Percentiles rank a stretch among this genome's conserved stretches.
These are phyloP conservation scores for Corrigiola litoralis DNA, from an alignment of 179 eudicot genomes.

Conservation along the genomic window DNA sequence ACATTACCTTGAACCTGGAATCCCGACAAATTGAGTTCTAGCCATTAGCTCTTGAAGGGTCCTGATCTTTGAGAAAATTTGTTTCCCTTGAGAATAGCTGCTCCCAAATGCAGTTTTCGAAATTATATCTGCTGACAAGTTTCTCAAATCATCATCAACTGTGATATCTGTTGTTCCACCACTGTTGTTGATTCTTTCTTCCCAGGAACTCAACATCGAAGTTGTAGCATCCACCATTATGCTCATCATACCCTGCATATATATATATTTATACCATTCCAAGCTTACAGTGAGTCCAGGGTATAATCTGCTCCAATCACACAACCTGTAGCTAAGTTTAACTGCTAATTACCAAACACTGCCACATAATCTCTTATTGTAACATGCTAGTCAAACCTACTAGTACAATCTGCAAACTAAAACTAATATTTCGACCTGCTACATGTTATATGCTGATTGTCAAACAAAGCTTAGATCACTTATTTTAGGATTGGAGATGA, in stretches of 20 bases:
- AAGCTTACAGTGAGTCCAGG: no score
- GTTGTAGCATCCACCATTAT: conserved; percentile 63
- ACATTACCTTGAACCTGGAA: conserved; percentile 51
- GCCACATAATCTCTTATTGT: no score
- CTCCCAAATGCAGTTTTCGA: conserved; percentile 82
- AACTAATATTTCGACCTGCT: no score
- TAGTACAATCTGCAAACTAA: no score
- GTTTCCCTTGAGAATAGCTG: conserved; percentile 60
- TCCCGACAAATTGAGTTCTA: conserved; percentile 44
- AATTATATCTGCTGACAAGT: conserved; percentile 65
- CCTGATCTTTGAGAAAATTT: conserved; percentile 70
- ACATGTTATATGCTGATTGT: no score
- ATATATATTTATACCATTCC: background rate
- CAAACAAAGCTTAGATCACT: no score
- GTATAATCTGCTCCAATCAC: no score
- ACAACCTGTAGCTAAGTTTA: no score
- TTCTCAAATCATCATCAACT: conserved; percentile 64
- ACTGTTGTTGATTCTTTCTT: conserved; percentile 42
- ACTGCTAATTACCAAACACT: no score
- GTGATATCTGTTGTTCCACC: conserved; percentile 49
- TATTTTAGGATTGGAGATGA: no score
- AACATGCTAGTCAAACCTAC: no score
- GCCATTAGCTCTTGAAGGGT: conserved; percentile 54
- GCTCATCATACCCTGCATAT: conserved; percentile 64
- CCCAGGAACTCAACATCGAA: conserved; percentile 55